These are phyloP conservation scores for Candida orba DNA, from an alignment of 805 yeast species.

Conservation along the genomic window DNA sequence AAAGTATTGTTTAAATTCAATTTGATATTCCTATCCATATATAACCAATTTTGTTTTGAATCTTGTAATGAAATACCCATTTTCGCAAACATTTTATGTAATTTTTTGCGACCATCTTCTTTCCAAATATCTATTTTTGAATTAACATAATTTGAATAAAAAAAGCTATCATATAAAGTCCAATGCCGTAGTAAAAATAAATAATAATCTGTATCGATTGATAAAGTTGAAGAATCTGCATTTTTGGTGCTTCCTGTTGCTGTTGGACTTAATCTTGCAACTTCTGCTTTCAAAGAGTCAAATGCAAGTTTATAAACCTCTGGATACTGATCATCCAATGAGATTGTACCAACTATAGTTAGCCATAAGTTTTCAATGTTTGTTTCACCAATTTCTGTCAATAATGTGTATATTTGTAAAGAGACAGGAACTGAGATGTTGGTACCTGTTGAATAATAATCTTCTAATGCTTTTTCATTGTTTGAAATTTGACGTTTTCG, in stretches of 20 bases:
- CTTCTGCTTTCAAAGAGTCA: constrained; percentile 79
- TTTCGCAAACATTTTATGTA: constrained; percentile 88
- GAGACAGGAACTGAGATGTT: constrained; percentile 69
- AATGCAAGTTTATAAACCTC: constrained; percentile 63
- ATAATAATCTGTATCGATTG: constrained; percentile 77
- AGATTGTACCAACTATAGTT: constrained; percentile 80
- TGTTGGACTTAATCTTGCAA: constrained; percentile 53
- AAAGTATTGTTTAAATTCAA: constrained; percentile 64
- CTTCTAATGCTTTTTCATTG: constrained; percentile 53
- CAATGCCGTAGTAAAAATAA: constrained; percentile 85
- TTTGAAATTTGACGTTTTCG: constrained; percentile 36
- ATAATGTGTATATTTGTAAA: constrained; percentile 69
- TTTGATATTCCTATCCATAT: constrained; percentile 76
- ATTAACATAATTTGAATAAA: constrained; percentile 85
- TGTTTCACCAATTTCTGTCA: constrained; percentile 80
- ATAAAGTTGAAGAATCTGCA: constrained; percentile 42
- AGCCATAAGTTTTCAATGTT: constrained; percentile 68
- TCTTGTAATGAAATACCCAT: constrained; percentile 90
- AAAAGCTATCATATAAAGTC: constrained; percentile 85
- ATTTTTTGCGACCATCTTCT: constrained; percentile 78
- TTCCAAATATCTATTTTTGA: constrained; percentile 85
- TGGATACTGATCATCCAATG: constrained; percentile 68
- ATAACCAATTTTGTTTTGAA: constrained; percentile 91
- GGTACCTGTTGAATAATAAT: constrained; percentile 81
- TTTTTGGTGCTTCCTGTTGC: constrained; percentile 24